Percentiles rank a stretch among this genome's conserved stretches.
Conservation (phyloP, 495 filamentous ascomycete species). For the Lasiosphaeria ovina region DNA sequence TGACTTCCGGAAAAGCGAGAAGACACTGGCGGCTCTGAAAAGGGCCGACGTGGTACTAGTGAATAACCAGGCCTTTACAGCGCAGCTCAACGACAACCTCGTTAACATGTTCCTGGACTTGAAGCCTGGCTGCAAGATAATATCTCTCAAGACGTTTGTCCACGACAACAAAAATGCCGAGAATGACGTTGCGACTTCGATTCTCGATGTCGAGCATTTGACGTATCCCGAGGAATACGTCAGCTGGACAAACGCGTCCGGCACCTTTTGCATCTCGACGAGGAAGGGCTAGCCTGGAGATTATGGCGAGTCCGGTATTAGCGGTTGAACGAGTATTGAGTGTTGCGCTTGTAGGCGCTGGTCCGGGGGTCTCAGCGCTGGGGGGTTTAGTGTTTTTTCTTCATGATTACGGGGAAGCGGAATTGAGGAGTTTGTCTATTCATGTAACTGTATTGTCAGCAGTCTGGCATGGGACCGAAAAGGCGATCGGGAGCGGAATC, state of each 20-base stretch:
- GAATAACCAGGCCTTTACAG: conserved; percentile 94
- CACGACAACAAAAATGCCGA: conserved; percentile 44
- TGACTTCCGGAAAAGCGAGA: conserved; percentile 75
- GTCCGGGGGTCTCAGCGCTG: too few relatives aligned
- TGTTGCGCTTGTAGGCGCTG: neutral
- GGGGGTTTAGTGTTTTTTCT: too few relatives aligned
- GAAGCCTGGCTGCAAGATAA: conserved; percentile 85
- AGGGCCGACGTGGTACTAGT: conserved; percentile 90
- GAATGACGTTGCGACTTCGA: conserved; percentile 67
- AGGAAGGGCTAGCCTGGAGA: conserved; percentile 54
- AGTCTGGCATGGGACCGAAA: too few relatives aligned
- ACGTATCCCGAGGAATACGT: conserved; percentile 80
- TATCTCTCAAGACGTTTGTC: conserved; percentile 52
- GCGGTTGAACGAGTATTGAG: neutral
- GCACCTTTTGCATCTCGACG: conserved; percentile 82
- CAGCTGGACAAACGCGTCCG: conserved; percentile 85
- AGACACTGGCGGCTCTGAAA: conserved; percentile 68
- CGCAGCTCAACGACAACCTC: conserved; percentile 79
- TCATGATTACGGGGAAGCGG: too few relatives aligned
- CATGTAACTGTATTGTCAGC: too few relatives aligned
- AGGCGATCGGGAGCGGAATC: neutral
- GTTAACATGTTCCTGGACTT: conserved; percentile 91
- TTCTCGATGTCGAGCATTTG: conserved; percentile 69
- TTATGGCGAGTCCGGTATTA: conserved; percentile 18
- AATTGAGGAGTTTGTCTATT: too few relatives aligned